These are phyloP conservation scores for Fusarium musae DNA, from an alignment of 2,329 filamentous ascomycete species.

Conservation along the genomic window DNA sequence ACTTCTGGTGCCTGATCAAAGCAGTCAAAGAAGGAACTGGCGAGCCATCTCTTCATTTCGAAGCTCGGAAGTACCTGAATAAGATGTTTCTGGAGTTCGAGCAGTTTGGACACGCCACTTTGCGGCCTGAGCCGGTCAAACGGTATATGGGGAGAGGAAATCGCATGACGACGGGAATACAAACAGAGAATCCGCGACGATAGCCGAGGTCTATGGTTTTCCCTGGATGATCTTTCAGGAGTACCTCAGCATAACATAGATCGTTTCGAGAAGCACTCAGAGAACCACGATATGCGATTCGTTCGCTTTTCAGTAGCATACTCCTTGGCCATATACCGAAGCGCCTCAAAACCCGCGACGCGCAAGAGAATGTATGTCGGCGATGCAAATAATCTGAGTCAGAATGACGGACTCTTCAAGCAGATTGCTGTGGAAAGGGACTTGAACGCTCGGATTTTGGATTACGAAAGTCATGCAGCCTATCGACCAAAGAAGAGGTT, in stretches of 20 bases:
- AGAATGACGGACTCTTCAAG: not conserved
- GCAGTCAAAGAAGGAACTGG: too few species aligned
- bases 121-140: not conserved
- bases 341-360: fast-evolving
- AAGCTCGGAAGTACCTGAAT: not conserved
- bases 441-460: not conserved
- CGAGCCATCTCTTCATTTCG: not conserved
- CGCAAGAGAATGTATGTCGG: not conserved
- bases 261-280: not conserved
- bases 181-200: not conserved
- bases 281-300: not conserved
- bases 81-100: not conserved
- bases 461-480: not conserved
- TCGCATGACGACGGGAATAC: not conserved
- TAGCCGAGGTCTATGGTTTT: not conserved
- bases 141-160: not conserved
- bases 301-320: not conserved
- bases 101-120: not conserved
- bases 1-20: not conserved
- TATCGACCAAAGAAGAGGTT: not conserved
- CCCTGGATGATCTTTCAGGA: fast-evolving
- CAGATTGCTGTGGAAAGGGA: not conserved
- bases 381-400: fast-evolving
- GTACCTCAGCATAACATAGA: not conserved
- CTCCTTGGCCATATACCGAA: not conserved